Evolutionary conservation across 805 yeast species (phyloP).

Genomic region (Wickerhamiella siamensis): DNA sequence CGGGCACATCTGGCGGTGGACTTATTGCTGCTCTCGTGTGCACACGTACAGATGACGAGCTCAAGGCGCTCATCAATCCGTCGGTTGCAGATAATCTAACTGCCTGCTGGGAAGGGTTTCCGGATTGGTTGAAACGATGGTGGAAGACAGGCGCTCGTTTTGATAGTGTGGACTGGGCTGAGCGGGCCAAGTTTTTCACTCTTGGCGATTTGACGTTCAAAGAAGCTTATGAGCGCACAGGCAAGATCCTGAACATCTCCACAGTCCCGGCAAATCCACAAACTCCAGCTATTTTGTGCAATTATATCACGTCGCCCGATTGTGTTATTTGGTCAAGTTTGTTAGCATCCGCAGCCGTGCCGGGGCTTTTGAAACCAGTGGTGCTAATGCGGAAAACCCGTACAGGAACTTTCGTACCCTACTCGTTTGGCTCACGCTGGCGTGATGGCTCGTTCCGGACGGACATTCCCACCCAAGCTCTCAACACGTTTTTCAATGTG

Average conservation of each 20-base stretch:
- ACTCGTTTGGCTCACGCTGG: constrained; percentile 62
- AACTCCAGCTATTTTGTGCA: constrained; percentile 66
- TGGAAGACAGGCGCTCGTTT: constrained; percentile 67
- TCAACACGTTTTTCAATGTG: constrained; percentile 62
- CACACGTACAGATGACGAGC: constrained; percentile 55
- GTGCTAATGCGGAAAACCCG: constrained; percentile 56
- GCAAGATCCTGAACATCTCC: constrained; percentile 54
- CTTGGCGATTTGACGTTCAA: constrained; percentile 56
- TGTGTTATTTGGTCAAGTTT: constrained; percentile 72
- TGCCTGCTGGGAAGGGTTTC: constrained; percentile 52
- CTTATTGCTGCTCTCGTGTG: constrained; percentile 59
- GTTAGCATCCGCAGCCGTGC: constrained; percentile 69
- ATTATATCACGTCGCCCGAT: constrained; percentile 62
- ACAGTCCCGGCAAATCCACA: constrained; percentile 75
- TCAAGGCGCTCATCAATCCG: constrained; percentile 41
- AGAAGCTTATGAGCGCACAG: constrained; percentile 56
- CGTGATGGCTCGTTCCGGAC: constrained; percentile 68
- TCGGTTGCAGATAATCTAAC: constrained; percentile 48
- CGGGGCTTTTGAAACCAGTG: constrained; percentile 68
- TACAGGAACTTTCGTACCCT: constrained; percentile 38
- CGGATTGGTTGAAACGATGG: constrained; percentile 48
- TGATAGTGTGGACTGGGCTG: constrained; percentile 63
- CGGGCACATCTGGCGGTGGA: constrained; percentile 78
- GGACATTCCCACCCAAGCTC: constrained; percentile 60
- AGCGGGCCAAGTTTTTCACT: constrained; percentile 54